phyloP scores from a whole-genome alignment of 1,284 basidiomycete species.

The Hypsizygus ulmarius region DNA sequence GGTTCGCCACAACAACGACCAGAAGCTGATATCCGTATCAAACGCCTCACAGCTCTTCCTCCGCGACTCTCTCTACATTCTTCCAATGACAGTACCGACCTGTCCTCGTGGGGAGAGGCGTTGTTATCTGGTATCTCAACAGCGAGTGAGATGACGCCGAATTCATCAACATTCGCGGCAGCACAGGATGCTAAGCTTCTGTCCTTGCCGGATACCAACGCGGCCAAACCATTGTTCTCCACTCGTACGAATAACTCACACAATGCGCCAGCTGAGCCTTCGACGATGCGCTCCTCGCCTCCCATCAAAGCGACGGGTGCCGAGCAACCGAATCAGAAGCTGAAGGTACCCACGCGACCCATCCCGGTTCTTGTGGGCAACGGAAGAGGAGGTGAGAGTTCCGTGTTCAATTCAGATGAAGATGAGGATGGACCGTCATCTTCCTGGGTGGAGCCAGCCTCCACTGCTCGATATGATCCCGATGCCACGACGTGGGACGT shows the following conservation, averaged over 20 bases:
- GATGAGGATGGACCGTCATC: slow-evolving; percentile 17
- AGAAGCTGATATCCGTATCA: slow-evolving; percentile 19
- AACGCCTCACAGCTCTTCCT: slow-evolving; percentile 38
- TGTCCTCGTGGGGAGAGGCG: slow-evolving; percentile 35
- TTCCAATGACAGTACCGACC: slow-evolving; percentile 31
- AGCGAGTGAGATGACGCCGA: slow-evolving; percentile 10
- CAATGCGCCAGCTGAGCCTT: slow-evolving; percentile 9
- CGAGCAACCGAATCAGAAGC: slow-evolving; percentile 3
- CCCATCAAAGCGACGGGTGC: neutral
- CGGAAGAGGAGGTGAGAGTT: neutral
- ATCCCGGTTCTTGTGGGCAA: slow-evolving; percentile 15
- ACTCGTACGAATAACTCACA: slow-evolving; percentile 11
- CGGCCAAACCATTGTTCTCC: neutral
- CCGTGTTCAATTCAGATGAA: slow-evolving; percentile 9
- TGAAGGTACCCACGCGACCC: slow-evolving; percentile 16
- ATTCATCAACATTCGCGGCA: slow-evolving; percentile 13
- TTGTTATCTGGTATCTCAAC: slow-evolving; percentile 32
- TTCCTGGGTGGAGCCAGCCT: slow-evolving; percentile 26
- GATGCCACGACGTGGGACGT: slow-evolving; percentile 11
- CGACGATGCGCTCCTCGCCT: slow-evolving; percentile 4
- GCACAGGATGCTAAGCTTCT: slow-evolving; percentile 17
- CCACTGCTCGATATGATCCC: slow-evolving; percentile 23
- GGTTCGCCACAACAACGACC: slow-evolving; percentile 6
- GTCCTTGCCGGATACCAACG: neutral
- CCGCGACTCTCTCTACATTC: slow-evolving; percentile 55